Evolutionary conservation across 257 asterid genomes (phyloP).

Genomic region (Primulina tabacum): DNA sequence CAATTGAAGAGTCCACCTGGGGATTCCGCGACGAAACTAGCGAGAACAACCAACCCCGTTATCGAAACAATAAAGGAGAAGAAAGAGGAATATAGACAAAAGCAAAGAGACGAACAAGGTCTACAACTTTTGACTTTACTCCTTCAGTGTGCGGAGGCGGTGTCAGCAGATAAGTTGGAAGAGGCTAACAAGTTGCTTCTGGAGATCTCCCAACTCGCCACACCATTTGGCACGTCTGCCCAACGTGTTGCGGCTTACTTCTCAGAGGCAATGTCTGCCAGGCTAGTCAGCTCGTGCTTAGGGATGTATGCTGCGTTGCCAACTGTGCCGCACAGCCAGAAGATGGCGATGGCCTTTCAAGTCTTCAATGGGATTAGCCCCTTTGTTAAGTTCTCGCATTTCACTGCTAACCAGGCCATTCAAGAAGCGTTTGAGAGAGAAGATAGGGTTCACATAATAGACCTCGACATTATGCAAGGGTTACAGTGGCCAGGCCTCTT

Average conservation of each 20-base stretch:
- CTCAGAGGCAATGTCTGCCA: constrained; percentile 95
- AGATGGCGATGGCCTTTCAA: constrained; percentile 84
- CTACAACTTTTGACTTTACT: constrained; percentile 74
- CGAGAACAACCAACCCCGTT: constrained; percentile 19
- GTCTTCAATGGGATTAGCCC: constrained; percentile 95
- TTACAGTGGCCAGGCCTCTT: constrained; percentile 97
- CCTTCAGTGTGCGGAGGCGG: constrained; percentile 88
- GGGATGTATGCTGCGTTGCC: constrained; percentile 83
- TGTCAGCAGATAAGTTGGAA: constrained; percentile 71
- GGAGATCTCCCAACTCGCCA: constrained; percentile 83
- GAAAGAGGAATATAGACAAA: constrained; percentile 54
- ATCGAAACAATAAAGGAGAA: constrained; percentile 33
- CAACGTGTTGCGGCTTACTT: constrained; percentile 98
- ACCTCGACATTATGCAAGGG: constrained; percentile 97
- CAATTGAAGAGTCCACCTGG: constrained; percentile 28
- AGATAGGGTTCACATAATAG: constrained; percentile 87
- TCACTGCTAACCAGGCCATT: constrained; percentile 96
- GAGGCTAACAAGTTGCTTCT: constrained; percentile 75
- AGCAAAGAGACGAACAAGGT: constrained; percentile 81
- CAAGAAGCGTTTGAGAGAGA: constrained; percentile 96
- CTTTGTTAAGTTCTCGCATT: constrained; percentile 84
- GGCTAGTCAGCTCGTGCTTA: constrained; percentile 76
- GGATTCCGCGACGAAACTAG: constrained; percentile 21
- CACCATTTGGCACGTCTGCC: constrained; percentile 94
- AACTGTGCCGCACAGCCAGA: constrained; percentile 59